Evolutionary conservation across 352 stramenopile species (phyloP).

Genomic region (Pythium folliculosum): DNA sequence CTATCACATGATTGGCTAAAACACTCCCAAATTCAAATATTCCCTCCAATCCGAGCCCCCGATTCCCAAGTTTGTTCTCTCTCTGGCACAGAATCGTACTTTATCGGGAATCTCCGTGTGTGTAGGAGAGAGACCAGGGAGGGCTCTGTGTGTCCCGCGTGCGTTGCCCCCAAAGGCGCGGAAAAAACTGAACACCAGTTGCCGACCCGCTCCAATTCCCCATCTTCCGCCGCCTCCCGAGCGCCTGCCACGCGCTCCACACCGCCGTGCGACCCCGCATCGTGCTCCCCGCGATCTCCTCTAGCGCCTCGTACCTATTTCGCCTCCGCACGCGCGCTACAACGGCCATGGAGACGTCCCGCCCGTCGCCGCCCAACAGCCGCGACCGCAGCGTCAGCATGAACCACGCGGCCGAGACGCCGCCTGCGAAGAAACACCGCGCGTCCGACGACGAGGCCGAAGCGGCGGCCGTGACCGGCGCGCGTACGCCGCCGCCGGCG

Average conservation of each 20-base stretch:
- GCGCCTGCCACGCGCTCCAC: not conserved
- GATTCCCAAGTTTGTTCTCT: not conserved
- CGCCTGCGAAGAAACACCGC: constrained; percentile 79
- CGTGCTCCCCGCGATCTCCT: constrained; percentile 10
- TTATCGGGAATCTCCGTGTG: too few species aligned
- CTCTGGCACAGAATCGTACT: constrained; percentile 3
- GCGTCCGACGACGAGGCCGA: constrained; percentile 78
- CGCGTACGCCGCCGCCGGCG: constrained; percentile 11
- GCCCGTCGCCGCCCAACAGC: constrained; percentile 24
- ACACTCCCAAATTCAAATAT: constrained; percentile 12
- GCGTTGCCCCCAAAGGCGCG: constrained; percentile 8
- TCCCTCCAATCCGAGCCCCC: constrained; percentile 5
- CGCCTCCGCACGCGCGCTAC: not conserved
- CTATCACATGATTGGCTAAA: constrained; percentile 12
- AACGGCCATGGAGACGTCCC: constrained; percentile 22
- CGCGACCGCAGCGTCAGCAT: constrained; percentile 73
- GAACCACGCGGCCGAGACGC: constrained; percentile 47
- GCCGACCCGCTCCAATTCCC: not conserved
- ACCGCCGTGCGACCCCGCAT: not conserved
- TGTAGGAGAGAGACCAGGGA: not conserved
- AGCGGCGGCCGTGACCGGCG: not conserved
- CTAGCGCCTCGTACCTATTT: constrained; percentile 18
- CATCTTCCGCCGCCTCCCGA: not conserved
- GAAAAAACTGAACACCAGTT: constrained; percentile 8
- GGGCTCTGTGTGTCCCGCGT: too few species aligned